Percentiles rank a stretch among this genome's conserved stretches.
These are phyloP conservation scores for Triangularia setosa DNA, from an alignment of 2,329 filamentous ascomycete genomes.

Conservation along the genomic window DNA sequence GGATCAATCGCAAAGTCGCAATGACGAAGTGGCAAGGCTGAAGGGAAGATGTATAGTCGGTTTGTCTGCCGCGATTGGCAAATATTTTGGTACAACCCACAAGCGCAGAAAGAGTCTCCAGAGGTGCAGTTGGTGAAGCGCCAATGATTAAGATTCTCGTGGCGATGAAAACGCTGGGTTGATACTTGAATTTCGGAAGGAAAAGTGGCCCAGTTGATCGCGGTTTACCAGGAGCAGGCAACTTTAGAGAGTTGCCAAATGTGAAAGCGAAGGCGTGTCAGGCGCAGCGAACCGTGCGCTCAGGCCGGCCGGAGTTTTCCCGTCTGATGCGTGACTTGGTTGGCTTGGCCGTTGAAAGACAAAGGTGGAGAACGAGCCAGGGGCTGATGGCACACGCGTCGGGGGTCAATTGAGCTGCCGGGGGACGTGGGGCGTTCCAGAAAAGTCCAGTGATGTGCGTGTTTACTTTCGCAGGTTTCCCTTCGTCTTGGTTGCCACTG, in stretches of 20 bases:
- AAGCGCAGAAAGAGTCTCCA: not conserved
- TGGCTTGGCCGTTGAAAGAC: not conserved
- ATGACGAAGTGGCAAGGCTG: not conserved
- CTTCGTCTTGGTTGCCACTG: conserved; percentile 27
- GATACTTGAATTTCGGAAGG: not conserved
- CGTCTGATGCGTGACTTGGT: not conserved
- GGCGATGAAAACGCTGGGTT: not conserved
- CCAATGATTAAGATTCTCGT: too few relatives aligned
- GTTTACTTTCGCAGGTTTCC: conserved; percentile 25
- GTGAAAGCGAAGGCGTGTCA: not conserved
- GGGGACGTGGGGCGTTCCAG: conserved; percentile 14
- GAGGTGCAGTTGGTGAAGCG: not conserved
- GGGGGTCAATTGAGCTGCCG: not conserved
- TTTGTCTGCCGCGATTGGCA: not conserved
- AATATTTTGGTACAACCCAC: not conserved
- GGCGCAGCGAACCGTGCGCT: not conserved
- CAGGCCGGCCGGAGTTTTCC: not conserved
- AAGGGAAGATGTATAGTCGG: not conserved
- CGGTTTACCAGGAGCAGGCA: not conserved
- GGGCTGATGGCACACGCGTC: not conserved
- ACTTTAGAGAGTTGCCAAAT: not conserved
- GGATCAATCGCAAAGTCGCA: not conserved
- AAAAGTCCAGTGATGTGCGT: conserved; percentile 16
- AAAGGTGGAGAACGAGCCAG: not conserved
- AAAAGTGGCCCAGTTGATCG: not conserved